Evolutionary conservation across 176 grass and related monocot species (phyloP).

Genomic region (Neostapfia colusana): DNA sequence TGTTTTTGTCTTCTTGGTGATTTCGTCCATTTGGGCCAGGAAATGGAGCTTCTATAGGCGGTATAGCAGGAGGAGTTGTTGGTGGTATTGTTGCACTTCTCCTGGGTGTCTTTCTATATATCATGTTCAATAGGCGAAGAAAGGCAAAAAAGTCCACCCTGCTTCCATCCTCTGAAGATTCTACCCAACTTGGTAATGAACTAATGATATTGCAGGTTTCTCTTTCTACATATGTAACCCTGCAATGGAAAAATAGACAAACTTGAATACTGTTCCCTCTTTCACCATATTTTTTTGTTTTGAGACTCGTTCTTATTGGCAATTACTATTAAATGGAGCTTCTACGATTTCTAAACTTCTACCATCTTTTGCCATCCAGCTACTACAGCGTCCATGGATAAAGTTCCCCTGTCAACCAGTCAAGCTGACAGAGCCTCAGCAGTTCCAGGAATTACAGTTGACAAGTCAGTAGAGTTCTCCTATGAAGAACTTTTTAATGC

Average conservation of each 20-base stretch:
- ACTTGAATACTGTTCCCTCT: background rate
- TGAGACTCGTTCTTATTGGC: conserved; percentile 5
- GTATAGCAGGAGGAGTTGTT: conserved; percentile 73
- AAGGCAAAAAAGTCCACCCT: conserved; percentile 46
- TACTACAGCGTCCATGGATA: conserved; percentile 35
- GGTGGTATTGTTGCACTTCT: conserved; percentile 45
- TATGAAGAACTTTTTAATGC: conserved; percentile 85
- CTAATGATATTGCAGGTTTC: conserved; percentile 27
- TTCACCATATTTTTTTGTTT: background rate
- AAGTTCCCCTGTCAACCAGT: conserved; percentile 30
- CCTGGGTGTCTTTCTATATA: conserved; percentile 36
- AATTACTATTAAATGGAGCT: conserved; percentile 2
- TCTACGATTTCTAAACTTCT: conserved; percentile 36
- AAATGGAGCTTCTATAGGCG: conserved; percentile 39
- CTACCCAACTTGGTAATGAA: conserved; percentile 49
- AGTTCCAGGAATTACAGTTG: conserved; percentile 67
- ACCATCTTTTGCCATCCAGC: conserved; percentile 29
- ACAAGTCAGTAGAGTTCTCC: conserved; percentile 92
- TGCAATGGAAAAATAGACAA: background rate
- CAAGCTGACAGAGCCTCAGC: conserved; percentile 38
- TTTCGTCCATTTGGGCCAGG: conserved; percentile 23
- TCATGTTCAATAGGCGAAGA: conserved; percentile 61
- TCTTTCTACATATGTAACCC: conserved; percentile 4
- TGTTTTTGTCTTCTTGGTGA: conserved; percentile 13
- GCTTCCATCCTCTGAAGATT: conserved; percentile 62